Conservation (phyloP, 441 rosid species). For the Pelargonium myrrhifolium region DNA sequence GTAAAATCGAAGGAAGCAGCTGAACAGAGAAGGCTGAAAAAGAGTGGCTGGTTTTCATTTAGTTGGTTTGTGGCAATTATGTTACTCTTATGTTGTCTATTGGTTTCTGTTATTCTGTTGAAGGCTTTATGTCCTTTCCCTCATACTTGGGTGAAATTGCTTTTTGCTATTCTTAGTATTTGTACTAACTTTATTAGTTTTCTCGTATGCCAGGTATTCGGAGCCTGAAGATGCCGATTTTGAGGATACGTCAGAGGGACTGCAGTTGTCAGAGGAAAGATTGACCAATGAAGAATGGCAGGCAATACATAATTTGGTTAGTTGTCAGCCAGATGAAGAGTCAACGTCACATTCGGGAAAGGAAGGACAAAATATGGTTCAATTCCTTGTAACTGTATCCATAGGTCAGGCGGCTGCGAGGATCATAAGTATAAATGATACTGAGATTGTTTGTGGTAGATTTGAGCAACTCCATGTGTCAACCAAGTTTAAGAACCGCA, state of each 20-base stretch:
- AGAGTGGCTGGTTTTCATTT: conserved; percentile 82
- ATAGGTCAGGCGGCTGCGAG: conserved; percentile 83
- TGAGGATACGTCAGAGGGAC: conserved; percentile 41
- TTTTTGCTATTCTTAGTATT: background rate
- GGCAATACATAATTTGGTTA: conserved; percentile 80
- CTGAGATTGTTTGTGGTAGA: conserved; percentile 85
- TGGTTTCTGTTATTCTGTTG: background rate
- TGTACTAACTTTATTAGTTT: conserved; percentile 14
- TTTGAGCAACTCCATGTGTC: conserved; percentile 84
- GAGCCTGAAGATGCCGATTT: conserved; percentile 47
- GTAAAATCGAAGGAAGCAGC: conserved; percentile 90
- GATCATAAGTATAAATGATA: conserved; percentile 56
- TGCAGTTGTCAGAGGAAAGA: conserved; percentile 49
- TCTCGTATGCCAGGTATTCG: conserved; percentile 43
- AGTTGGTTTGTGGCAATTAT: conserved; percentile 51
- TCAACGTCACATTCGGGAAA: conserved; percentile 48
- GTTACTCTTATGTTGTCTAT: conserved; percentile 13
- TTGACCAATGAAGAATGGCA: conserved; percentile 96
- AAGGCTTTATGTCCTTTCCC: background rate
- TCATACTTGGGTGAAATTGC: background rate
- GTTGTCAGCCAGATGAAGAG: conserved; percentile 86
- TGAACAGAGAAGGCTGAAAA: conserved; percentile 62
- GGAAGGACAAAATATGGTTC: conserved; percentile 83
- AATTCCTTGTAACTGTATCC: conserved; percentile 66
- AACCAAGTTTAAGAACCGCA: conserved; percentile 67